These are phyloP conservation scores for Cytidiella melzeri DNA, from an alignment of 768 basidiomycete genomes.

Conservation along the genomic window DNA sequence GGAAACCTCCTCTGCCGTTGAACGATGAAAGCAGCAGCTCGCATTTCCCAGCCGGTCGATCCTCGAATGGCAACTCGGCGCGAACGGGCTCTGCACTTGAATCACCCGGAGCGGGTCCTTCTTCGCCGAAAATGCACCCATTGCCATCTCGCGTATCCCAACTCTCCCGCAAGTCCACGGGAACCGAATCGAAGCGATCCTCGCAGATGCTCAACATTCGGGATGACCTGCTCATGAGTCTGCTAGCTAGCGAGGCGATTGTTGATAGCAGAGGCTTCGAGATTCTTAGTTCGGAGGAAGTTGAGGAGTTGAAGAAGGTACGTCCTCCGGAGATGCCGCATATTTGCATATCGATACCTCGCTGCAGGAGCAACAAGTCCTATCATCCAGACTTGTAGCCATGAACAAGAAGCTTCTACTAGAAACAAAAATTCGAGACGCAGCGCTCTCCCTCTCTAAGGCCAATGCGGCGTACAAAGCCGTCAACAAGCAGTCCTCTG, in stretches of 20 bases:
- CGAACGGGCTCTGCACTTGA: constrained; percentile 23
- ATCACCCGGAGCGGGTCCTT: constrained; percentile 35
- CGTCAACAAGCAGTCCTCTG: constrained; percentile 57
- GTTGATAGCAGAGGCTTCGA: constrained; percentile 84
- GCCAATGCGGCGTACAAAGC: constrained; percentile 55
- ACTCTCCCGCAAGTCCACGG: constrained; percentile 31
- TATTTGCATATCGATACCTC: constrained; percentile 8
- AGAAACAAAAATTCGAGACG: constrained; percentile 86
- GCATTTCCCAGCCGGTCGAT: constrained; percentile 19
- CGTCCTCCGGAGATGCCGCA: constrained; percentile 16
- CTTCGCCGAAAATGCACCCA: constrained; percentile 29
- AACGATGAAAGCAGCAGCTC: constrained; percentile 23
- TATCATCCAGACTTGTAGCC: constrained; percentile 59
- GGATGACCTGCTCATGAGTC: constrained; percentile 83
- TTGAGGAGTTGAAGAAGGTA: constrained; percentile 68
- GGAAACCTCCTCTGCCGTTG: constrained; percentile 26
- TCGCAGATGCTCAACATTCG: constrained; percentile 49
- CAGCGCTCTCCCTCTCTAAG: constrained; percentile 67
- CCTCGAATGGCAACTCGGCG: constrained; percentile 16
- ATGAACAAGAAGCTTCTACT: constrained; percentile 69
- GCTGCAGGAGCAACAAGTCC: constrained; percentile 65
- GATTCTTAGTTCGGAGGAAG: constrained; percentile 68
- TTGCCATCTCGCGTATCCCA: constrained; percentile 25
- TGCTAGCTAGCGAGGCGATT: constrained; percentile 89
- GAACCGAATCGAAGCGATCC: constrained; percentile 35